Conservation (phyloP, 2,329 filamentous ascomycete species). For the Fusarium musae region DNA sequence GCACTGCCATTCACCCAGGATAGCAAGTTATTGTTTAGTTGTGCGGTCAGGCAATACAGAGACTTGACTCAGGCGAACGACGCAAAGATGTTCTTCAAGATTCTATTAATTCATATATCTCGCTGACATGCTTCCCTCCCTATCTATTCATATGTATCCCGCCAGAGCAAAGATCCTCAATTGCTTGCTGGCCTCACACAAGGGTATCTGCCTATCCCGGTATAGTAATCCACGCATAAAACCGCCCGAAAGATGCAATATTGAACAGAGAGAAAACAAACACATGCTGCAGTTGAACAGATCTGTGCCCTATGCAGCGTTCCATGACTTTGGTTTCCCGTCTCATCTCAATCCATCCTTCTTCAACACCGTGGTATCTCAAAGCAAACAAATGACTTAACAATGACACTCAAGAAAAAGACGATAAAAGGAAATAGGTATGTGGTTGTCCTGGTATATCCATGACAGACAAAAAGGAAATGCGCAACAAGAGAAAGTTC, state of each 20-base stretch:
- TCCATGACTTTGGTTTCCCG: constrained; percentile 23
- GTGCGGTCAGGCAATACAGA: too few species aligned
- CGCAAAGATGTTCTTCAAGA: constrained; percentile 1
- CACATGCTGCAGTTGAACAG: constrained; percentile 21
- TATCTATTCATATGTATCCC: constrained; percentile 31
- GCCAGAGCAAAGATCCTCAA: constrained; percentile 9
- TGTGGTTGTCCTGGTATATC: constrained; percentile 18
- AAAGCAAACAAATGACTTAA: constrained; percentile 37
- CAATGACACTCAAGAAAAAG: constrained; percentile 5
- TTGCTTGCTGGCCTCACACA: constrained; percentile 12
- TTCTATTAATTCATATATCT: constrained; percentile 35
- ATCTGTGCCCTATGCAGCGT: constrained; percentile 11
- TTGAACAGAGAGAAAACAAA: constrained; percentile 27
- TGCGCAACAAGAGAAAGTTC: constrained; percentile 26
- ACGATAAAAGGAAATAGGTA: constrained; percentile 18
- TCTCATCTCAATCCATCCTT: constrained; percentile 36
- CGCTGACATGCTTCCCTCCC: constrained; percentile 8
- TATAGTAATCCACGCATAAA: constrained; percentile 28
- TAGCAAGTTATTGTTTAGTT: not conserved
- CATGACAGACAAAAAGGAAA: constrained; percentile 21
- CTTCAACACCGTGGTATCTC: constrained; percentile 46
- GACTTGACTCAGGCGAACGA: not conserved
- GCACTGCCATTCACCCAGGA: too few species aligned
- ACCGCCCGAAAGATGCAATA: constrained; percentile 33
- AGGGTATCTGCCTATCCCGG: constrained; percentile 39